A percentile compares a stretch with the other conserved stretches of the same genome.
These are phyloP conservation scores for Ceriops zippeliana DNA, from an alignment of 345 rosid genomes.

Conservation along the genomic window DNA sequence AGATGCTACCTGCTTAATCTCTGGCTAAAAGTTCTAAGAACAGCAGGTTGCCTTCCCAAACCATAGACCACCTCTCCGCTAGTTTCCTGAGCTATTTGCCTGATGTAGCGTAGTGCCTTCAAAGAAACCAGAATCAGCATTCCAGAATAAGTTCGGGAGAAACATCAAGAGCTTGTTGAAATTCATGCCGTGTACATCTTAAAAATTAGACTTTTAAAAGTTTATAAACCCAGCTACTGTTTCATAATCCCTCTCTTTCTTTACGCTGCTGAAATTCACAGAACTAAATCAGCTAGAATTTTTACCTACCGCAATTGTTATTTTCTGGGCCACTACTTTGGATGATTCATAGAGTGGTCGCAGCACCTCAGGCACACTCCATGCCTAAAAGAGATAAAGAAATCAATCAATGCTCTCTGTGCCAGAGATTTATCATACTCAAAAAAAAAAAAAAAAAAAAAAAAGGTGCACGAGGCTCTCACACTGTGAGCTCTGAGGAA, in stretches of 20 bases:
- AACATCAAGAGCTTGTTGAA: not conserved
- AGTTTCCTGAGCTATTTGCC: conserved; percentile 93
- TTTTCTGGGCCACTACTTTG: conserved; percentile 84
- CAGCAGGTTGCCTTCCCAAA: conserved; percentile 93
- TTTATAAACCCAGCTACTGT: not conserved
- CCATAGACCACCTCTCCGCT: conserved; percentile 97
- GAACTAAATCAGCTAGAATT: not conserved
- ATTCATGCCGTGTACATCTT: not conserved
- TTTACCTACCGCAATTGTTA: conserved; percentile 82
- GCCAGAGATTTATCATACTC: not conserved
- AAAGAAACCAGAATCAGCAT: conserved; percentile 25
- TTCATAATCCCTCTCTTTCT: not conserved
- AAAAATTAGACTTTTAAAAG: too few relatives aligned
- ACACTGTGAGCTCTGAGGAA: too few relatives aligned
- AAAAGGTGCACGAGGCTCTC: too few relatives aligned
- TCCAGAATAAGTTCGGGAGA: not conserved
- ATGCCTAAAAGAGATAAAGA: conserved; percentile 48
- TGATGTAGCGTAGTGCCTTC: conserved; percentile 75
- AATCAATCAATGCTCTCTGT: not conserved
- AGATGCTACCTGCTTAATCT: conserved; percentile 77
- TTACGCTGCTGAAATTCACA: not conserved
- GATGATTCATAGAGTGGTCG: conserved; percentile 95
- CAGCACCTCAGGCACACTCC: conserved; percentile 99
- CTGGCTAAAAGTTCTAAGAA: conserved; percentile 90
- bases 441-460: too few relatives aligned